Evolutionary conservation across 139 green algal genomes (phyloP).

Genomic region (Chlorella sorokiniana): DNA sequence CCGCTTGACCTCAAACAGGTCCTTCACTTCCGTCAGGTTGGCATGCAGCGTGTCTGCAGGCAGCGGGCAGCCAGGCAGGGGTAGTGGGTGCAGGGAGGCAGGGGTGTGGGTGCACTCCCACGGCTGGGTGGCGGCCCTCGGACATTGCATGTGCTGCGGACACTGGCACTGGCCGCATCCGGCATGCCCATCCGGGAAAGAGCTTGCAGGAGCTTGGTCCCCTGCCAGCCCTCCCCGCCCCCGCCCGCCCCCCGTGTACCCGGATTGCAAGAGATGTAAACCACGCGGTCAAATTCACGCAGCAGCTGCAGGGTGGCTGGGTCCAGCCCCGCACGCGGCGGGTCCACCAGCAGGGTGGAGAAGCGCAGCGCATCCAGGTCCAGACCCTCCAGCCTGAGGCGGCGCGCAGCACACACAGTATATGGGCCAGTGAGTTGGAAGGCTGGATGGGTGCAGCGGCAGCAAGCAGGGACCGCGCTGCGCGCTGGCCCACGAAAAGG

Average conservation of each 20-base stretch:
- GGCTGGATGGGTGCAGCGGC: background rate
- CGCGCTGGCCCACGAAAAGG: too few relatives aligned
- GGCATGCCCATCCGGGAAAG: too few relatives aligned
- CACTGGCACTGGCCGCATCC: too few relatives aligned
- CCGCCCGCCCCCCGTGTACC: slow-evolving; percentile 14
- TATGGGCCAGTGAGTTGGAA: background rate
- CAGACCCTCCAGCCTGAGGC: slow-evolving; percentile 43
- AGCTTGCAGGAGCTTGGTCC: background rate
- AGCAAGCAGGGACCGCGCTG: too few relatives aligned
- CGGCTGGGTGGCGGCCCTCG: background rate
- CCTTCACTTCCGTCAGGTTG: slow-evolving; percentile 36
- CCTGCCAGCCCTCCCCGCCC: background rate
- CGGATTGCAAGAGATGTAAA: slow-evolving; percentile 97
- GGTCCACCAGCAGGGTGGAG: slow-evolving; percentile 86
- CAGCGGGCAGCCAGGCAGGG: background rate
- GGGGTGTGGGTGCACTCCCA: background rate
- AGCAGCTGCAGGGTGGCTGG: slow-evolving; percentile 61
- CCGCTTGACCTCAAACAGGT: slow-evolving; percentile 64
- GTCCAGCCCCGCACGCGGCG: slow-evolving; percentile 69
- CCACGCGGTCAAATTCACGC: slow-evolving; percentile 74
- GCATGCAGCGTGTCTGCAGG: slow-evolving; percentile 42
- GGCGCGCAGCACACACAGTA: background rate
- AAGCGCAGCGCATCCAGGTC: slow-evolving; percentile 53
- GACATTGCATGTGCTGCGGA: too few relatives aligned
- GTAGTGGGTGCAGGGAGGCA: background rate